phyloP scores from a whole-genome alignment of 257 asterid genomes.

The Buddleja alternifolia region DNA sequence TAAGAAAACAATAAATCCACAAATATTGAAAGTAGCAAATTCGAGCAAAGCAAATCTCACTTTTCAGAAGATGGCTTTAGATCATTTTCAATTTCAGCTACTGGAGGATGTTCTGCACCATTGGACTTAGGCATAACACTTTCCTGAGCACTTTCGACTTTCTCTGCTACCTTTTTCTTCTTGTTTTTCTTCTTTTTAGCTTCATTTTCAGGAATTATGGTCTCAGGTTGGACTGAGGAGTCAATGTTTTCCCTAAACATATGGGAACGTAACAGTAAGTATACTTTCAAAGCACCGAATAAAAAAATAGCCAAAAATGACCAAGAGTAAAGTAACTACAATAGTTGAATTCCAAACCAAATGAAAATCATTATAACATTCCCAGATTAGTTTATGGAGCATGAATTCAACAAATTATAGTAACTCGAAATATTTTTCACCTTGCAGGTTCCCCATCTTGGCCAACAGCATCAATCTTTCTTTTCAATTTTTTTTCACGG shows the following conservation, averaged over 20 bases:
- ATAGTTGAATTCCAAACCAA: neutral
- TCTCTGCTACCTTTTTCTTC: constrained; percentile 54
- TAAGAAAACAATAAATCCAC: neutral
- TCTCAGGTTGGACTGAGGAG: constrained; percentile 34
- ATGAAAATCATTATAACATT: constrained; percentile 2
- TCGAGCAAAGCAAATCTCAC: constrained; percentile 50
- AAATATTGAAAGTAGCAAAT: neutral
- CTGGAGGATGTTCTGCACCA: constrained; percentile 38
- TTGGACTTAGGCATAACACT: constrained; percentile 32
- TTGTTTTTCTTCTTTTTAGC: constrained; percentile 56
- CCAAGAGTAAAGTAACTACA: neutral
- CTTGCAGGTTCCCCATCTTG: constrained; percentile 49
- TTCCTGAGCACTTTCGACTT: constrained; percentile 42
- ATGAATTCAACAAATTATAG: neutral
- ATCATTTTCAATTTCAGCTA: constrained; percentile 45
- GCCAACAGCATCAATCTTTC: constrained; percentile 54
- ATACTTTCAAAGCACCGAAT: neutral
- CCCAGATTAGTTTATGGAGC: neutral
- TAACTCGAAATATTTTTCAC: constrained; percentile 38
- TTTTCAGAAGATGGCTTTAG: constrained; percentile 45
- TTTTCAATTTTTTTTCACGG: constrained; percentile 46
- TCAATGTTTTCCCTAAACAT: constrained; percentile 39
- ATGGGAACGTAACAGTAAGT: neutral
- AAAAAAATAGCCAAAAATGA: constrained; percentile 1
- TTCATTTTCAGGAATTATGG: constrained; percentile 34